Evolutionary conservation across 345 rosid genomes (phyloP).

Genomic region (Mercurialis annua): DNA sequence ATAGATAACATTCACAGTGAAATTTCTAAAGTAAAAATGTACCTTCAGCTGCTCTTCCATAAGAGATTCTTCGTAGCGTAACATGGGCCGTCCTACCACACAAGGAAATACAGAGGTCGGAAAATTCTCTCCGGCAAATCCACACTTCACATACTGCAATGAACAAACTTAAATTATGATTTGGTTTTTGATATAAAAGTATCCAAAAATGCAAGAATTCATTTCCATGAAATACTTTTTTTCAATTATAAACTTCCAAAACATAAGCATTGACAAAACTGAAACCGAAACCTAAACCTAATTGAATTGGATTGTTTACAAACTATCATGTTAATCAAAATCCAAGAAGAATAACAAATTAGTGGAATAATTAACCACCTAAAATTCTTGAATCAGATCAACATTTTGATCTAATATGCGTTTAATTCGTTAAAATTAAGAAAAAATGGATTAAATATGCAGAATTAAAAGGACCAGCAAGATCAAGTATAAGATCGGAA

Average conservation of each 20-base stretch:
- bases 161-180: conserved; percentile 1
- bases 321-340: too few species aligned
- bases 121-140: conserved; percentile 96
- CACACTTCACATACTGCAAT: conserved; percentile 94
- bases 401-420: too few species aligned
- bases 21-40: not conserved
- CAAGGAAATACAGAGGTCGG: conserved; percentile 96
- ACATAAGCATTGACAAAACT: too few species aligned
- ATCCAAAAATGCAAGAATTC: not conserved
- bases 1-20: not conserved
- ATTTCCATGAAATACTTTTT: too few species aligned
- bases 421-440: too few species aligned
- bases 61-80: conserved; percentile 88
- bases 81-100: conserved; percentile 89
- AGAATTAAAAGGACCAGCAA: not conserved
- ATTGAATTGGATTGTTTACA: too few species aligned
- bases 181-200: too few species aligned
- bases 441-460: not conserved
- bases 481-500: not conserved
- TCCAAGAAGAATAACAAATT: not conserved
- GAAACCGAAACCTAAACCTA: too few species aligned
- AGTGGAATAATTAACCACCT: too few species aligned
- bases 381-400: too few species aligned
- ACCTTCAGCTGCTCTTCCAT: conserved; percentile 92
- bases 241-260: too few species aligned